A percentile compares a stretch with the other conserved stretches of the same genome.
phyloP scores from a whole-genome alignment of 495 filamentous ascomycete genomes.

The Penicillium fimorum region DNA sequence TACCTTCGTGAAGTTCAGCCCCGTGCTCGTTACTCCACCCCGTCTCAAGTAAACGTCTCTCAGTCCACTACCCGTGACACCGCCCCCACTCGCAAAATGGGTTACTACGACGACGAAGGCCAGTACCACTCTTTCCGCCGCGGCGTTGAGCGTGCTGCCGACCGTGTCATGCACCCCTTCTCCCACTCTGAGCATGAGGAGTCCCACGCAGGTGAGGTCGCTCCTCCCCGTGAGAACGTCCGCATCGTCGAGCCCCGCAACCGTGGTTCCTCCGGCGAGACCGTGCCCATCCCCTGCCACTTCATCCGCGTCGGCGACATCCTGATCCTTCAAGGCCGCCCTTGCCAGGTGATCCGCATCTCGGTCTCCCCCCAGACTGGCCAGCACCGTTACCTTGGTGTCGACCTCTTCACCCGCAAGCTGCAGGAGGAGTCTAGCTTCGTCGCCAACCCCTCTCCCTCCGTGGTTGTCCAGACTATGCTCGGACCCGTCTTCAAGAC shows the following conservation, averaged over 20 bases:
- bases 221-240: slow-evolving; percentile 47
- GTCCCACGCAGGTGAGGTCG: slow-evolving; percentile 52
- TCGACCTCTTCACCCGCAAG: slow-evolving; percentile 99
- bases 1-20: slow-evolving; percentile 46
- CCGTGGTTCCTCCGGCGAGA: slow-evolving; percentile 61
- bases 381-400: slow-evolving; percentile 99
- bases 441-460: slow-evolving; percentile 93
- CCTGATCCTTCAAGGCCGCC: slow-evolving; percentile 97
- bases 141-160: slow-evolving; percentile 78
- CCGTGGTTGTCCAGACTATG: slow-evolving; percentile 98
- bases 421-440: slow-evolving; percentile 98
- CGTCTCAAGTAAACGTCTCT: slow-evolving; percentile 33
- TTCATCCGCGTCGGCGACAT: slow-evolving; percentile 98
- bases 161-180: slow-evolving; percentile 73
- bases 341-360: slow-evolving; percentile 99
- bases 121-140: slow-evolving; percentile 93
- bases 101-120: slow-evolving; percentile 99
- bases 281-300: slow-evolving; percentile 97
- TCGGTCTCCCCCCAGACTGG: slow-evolving; percentile 96
- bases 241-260: slow-evolving; percentile 54
- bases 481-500: slow-evolving; percentile 99
- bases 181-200: slow-evolving; percentile 58
- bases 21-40: slow-evolving; percentile 40
- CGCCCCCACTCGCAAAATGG: slow-evolving; percentile 68
- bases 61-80: slow-evolving; percentile 36